Conservation (phyloP, 768 basidiomycete species). For the Tricholoma saponaceum region DNA sequence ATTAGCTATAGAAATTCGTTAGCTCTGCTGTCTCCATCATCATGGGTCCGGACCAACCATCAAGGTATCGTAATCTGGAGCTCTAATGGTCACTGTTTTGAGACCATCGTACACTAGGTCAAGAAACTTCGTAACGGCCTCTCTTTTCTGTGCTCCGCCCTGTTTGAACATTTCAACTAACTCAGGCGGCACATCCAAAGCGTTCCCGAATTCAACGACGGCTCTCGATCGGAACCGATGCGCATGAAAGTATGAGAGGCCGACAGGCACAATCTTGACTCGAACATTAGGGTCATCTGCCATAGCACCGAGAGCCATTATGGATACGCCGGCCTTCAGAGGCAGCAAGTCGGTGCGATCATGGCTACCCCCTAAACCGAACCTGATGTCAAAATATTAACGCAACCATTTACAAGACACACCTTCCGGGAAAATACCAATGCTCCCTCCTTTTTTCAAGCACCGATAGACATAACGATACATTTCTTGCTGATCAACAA, state of each 20-base stretch:
- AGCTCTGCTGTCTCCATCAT: conserved; percentile 1
- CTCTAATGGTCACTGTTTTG: conserved; percentile 93
- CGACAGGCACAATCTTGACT: conserved; percentile 90
- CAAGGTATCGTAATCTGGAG: conserved; percentile 95
- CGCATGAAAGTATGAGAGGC: conserved; percentile 70
- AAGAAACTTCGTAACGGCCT: conserved; percentile 85
- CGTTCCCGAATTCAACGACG: conserved; percentile 93
- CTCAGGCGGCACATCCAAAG: conserved; percentile 88
- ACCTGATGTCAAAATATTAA: conserved; percentile 5
- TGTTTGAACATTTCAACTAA: conserved; percentile 87
- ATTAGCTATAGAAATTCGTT: conserved; percentile 58
- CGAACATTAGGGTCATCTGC: conserved; percentile 79
- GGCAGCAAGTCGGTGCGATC: conserved; percentile 96
- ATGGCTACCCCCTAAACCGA: conserved; percentile 82
- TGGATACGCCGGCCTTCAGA: conserved; percentile 93
- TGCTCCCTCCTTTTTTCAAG: conserved; percentile 80
- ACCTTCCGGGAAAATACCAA: conserved; percentile 99
- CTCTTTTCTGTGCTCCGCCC: conserved; percentile 84
- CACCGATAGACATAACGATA: conserved; percentile 90
- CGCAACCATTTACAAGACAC: conserved; percentile 8
- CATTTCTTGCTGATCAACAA: conserved; percentile 92
- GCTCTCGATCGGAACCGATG: conserved; percentile 93
- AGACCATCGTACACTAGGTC: conserved; percentile 90
- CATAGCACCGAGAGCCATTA: conserved; percentile 99
- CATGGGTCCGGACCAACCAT: conserved; percentile 58